Base-by-base conservation (phyloP, 2,329 filamentous ascomycete genomes). In the Herpotrichia juniperi region DNA sequence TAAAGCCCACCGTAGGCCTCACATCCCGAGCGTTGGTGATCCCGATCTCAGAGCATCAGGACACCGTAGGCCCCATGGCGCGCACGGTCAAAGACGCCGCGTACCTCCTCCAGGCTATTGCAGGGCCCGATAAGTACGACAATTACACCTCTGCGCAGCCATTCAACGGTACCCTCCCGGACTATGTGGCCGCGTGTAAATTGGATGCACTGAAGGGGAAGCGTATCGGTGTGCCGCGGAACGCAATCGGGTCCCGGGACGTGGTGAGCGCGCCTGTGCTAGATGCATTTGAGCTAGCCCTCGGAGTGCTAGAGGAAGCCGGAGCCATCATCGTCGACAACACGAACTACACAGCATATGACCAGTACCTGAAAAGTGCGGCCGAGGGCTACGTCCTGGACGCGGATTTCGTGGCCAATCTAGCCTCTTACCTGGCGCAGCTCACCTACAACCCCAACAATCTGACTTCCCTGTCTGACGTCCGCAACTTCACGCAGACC, bases 151-250 rank as follows among this genome's bases (percentile, higher is more conserved):
- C 74, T 11, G 80, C 81, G 0, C 87, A 85, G 24, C 87, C 87
- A 76, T 61, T 54, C 53, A 74, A 76, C 19, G 65, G 65, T 2
- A 69, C 58, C 0, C 66, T 81, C 1, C 86, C 86, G 0, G 77
- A 90, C 66, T 90, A 89, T 59, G 79, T 83, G 8, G 77, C 75
- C 2, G 83, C 86, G 0, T 83, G 86, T 63, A 77, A 83, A 17
- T 69, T 78, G 17, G 77, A 78, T 11, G 78, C 79, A 0, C 74
- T 89, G 0, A 54, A 71, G 10, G 84, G 83, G 7, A 83, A 83
- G 46, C 79, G 86, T 1, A 84, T 90, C 22, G 88, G 87, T 3
- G 78, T 90, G 3, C 83, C 87, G 0, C 77, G 82, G 16, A 87
- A 88, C 57, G 76, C 82, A 1, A 75, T 89, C 28, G 73, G 75